Evolutionary conservation across 176 grass and related monocot genomes (phyloP).

Genomic region (Bromus sterilis): DNA sequence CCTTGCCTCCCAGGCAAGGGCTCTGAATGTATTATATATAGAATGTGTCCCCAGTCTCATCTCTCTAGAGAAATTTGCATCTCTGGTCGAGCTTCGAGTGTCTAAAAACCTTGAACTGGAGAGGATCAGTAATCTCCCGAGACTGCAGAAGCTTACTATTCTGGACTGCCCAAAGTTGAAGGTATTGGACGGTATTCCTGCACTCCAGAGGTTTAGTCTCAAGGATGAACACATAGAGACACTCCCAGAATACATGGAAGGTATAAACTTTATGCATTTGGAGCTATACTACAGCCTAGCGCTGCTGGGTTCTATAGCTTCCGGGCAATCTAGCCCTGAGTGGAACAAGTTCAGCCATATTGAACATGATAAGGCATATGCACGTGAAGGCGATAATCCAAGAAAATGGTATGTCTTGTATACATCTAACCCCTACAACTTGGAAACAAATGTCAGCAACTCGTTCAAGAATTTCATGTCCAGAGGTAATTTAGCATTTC

Average conservation of each 20-base stretch:
- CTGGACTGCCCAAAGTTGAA: not conserved
- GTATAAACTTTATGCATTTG: not conserved
- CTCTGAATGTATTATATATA: not conserved
- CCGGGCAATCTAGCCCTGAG: not conserved
- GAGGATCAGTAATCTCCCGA: not conserved
- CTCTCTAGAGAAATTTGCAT: not conserved
- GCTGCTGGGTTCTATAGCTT: not conserved
- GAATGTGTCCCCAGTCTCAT: not conserved
- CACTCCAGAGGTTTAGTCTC: not conserved
- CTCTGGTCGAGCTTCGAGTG: not conserved
- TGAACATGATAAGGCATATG: not conserved
- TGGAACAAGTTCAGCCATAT: not conserved
- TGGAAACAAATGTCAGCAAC: not conserved
- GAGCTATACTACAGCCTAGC: not conserved
- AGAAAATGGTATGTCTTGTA: not conserved
- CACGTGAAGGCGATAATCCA: not conserved
- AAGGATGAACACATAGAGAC: not conserved
- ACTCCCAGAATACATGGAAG: not conserved
- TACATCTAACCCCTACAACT: not conserved
- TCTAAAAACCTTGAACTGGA: not conserved
- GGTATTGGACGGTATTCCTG: not conserved
- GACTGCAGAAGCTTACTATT: not conserved
- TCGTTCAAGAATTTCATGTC: not conserved
- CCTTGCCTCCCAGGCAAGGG: not conserved
- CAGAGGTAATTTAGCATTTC: not conserved